Evolutionary conservation across 495 filamentous ascomycete genomes (phyloP), one percentile per base, ranked within the genome.

Genomic region (Melanomma pulvis-pyrius): DNA sequence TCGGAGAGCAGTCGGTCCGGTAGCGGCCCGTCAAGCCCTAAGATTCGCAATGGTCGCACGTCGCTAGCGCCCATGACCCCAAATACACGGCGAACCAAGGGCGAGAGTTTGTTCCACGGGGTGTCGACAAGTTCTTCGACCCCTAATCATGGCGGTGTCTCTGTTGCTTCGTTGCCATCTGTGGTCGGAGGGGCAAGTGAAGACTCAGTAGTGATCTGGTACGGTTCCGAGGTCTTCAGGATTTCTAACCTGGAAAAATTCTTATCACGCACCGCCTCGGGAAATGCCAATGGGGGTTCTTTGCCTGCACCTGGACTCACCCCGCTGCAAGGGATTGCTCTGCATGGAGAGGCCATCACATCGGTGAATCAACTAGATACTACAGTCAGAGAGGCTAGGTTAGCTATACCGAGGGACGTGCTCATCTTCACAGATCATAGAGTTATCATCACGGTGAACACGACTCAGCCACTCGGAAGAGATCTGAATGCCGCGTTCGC

Each of bases 11-110:
- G 28, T 8, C 48, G 67, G 12, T 53, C 60, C 32, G 36, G 24
- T 60, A n/a, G 21, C 41, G 26, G 24, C 34, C 21, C 58, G 24
- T 61, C 60, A 54, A 59, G 39, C 54, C 41, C 56, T 44, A 53
- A 60, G 59, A 24, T 34, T 39, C 51, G 57, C 46, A 62, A 70
- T 67, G 55, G 51, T 49, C 58, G 76, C 63, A 58, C 76, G 5
- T 86, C 82, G 65, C 88, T 96, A 54, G 89, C 87, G 1, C 92
- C 92, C 0, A 90, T 92, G 88, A 96, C 92, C 6, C 92, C 92
- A 1, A 87, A 90, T 34, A 92, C 92, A 1, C 82, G 91, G 55
- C 87, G 87, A 50, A 73, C 71, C 4, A 82, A 80, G 19, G 79
- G 87, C 69, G 83, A 86, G 58, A 78, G 75, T 0, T 74, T 88